Evolutionary conservation across 495 filamentous ascomycete genomes (phyloP), one percentile per base, ranked within the genome.

Genomic region (Tuber melanosporum): DNA sequence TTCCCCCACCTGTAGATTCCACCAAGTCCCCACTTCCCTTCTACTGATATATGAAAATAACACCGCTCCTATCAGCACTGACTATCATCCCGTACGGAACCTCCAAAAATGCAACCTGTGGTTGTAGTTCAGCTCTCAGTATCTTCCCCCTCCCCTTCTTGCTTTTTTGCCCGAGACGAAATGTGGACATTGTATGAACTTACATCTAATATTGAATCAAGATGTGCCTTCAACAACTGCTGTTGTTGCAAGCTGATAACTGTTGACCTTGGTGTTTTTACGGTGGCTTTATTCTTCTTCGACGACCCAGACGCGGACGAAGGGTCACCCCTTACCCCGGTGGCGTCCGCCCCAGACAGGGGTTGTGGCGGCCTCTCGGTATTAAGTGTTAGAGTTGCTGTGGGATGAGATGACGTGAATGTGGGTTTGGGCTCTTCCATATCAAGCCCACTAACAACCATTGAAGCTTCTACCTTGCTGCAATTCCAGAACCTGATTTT

Each of bases 401-500:
- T 89, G 2, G 91, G 91, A 79, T 94, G 91, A 39, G 87, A 87
- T 9, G 89, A 86, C n/a, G 88, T 89, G 83, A 93, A 98, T 32
- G 88, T 88, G 39, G 93, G 92, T 81, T 89, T 89, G 20, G 86
- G 85, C 66, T 96, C 92, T 22, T 94, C 91, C 12, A 86, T 83
- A 73, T 90, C 91, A 15, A 93, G 83, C 0, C 96, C 96, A 84
- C 91, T 95, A 66, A 96, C 90, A 41, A 98, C 88, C 70, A 87
- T 86, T 6, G 92, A 94, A 39, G 89, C 86, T 80, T 96, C 93
- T 8, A 93, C 86, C 17, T 89, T 89, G 10, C 88, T 85, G 15
- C 93, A 85, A 82, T 98, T 95, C 95, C 95, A 99, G 85, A 94
- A 97, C 10, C 95, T 89, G 36, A 99, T 89, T 83, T 94, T 96